Evolutionary conservation across 2,329 filamentous ascomycete genomes (phyloP), one percentile per base, ranked within the genome.

Genomic region (Davidsoniella australis): DNA sequence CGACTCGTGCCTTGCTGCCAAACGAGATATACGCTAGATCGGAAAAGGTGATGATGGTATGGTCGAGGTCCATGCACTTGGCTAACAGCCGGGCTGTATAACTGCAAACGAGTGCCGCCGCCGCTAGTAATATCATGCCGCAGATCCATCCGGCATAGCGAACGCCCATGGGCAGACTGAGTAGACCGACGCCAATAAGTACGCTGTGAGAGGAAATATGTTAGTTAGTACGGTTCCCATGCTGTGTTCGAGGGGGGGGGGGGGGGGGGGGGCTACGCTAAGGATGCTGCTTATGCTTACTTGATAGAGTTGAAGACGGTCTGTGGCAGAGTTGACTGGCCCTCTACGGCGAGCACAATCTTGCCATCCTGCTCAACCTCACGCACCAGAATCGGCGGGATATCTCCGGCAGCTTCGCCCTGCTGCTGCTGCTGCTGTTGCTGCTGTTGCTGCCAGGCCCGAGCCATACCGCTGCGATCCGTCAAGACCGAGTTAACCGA

Each of bases 241-340:
- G 20, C 20, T 20, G 20, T 20, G 20, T 20, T 20, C 4, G 20
- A 4, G 3, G 20, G 20, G n/a, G n/a, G n/a, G n/a, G n/a, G n/a
- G n/a, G n/a, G n/a, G n/a, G n/a, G n/a, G n/a, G n/a, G 18, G 18
- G 18, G 18, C 20, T 20, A 20, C 24, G 29, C 3, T 33, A 29
- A 10, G 14, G 44, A 39, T 6, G 50, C n/a, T n/a, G n/a, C n/a
- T n/a, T n/a, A 26, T 4, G 55, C 64, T 53, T 56, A 69, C 66
- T 94, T 94, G 61, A 89, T 89, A 2, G 86, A 93, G 65, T 98
- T 98, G 70, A 96, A 94, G 54, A 95, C 75, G 5, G 89, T 96
- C 66, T 96, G 89, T 0, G 87, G 87, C 14, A 96, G 71, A 1
- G 89, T 98, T n/a, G 86, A 94, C 66, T 93, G 87, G 38, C 89